phyloP scores from a whole-genome alignment of 164 flowering plant genomes.

The Malania oleifera region DNA sequence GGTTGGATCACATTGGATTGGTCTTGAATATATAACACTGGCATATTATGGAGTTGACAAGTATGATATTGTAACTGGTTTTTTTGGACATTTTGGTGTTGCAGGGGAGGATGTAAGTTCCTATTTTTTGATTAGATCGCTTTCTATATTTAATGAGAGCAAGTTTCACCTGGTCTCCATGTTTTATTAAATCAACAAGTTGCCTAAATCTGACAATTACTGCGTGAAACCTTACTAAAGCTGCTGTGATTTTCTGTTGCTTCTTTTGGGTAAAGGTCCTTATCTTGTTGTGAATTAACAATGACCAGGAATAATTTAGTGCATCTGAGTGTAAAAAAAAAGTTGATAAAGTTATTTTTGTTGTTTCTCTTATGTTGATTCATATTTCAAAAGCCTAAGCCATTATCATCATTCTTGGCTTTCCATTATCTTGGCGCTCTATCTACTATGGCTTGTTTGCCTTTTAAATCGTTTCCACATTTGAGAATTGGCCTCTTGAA shows the following conservation, averaged over 20 bases:
- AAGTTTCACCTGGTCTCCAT: neutral
- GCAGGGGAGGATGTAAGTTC: conserved; percentile 39
- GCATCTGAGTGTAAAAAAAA: no score
- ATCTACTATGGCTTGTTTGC: no score
- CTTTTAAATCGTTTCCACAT: no score
- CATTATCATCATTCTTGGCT: no score
- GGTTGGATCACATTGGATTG: neutral
- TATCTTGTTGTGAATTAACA: neutral
- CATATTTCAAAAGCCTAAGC: no score
- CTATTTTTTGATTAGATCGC: neutral
- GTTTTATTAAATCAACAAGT: no score
- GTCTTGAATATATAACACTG: neutral
- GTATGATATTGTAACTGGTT: conserved; percentile 17
- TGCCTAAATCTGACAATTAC: no score
- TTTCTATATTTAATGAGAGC: neutral
- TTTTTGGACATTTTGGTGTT: conserved; percentile 21
- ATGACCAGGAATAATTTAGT: neutral
- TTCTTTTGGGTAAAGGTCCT: neutral
- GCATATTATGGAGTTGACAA: conserved; percentile 11
- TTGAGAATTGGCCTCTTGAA: no score
- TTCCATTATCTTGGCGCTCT: no score
- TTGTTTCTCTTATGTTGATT: no score
- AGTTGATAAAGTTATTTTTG: no score
- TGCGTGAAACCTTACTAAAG: no score
- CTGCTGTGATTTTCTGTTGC: neutral